Percentiles rank a stretch among this genome's conserved stretches.
Conservation (phyloP, 352 stramenopile genomes). For the Salisapilia sapeloensis region DNA sequence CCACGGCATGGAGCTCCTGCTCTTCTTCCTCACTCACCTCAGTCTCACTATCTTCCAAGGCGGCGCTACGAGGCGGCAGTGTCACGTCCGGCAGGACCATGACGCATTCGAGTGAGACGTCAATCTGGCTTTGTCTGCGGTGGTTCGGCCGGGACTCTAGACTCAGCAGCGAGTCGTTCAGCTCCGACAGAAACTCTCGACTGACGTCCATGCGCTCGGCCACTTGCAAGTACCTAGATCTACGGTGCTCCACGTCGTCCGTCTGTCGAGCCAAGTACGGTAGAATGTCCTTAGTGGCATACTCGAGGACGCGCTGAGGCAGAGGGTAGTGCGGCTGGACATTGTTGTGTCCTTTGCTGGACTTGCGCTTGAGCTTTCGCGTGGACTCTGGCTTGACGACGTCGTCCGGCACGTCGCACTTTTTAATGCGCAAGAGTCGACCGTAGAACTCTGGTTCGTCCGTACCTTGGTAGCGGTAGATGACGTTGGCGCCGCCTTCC, state of each 20-base stretch:
- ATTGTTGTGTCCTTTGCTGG: slow-evolving; percentile 5
- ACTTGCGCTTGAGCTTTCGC: slow-evolving; percentile 1
- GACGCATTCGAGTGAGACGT: slow-evolving; percentile 48
- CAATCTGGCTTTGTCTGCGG: slow-evolving; percentile 49
- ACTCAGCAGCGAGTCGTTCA: slow-evolving; percentile 47
- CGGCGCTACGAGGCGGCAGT: slow-evolving; percentile 16
- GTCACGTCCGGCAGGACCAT: slow-evolving; percentile 73
- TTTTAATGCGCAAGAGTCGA: slow-evolving; percentile 73
- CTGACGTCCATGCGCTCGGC: slow-evolving; percentile 52
- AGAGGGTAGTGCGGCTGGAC: slow-evolving; percentile 48
- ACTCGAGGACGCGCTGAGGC: slow-evolving; percentile 44
- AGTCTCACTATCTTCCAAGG: slow-evolving; percentile 1
- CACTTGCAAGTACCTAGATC: slow-evolving; percentile 58
- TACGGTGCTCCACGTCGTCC: not conserved
- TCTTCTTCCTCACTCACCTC: slow-evolving; percentile 6
- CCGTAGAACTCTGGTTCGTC: slow-evolving; percentile 27
- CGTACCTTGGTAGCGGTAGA: slow-evolving; percentile 45
- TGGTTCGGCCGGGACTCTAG: slow-evolving; percentile 37
- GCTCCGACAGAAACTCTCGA: slow-evolving; percentile 24
- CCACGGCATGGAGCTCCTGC: slow-evolving; percentile 8
- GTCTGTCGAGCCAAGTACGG: slow-evolving; percentile 36
- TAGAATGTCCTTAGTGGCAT: slow-evolving; percentile 59
- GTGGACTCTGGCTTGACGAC: slow-evolving; percentile 3
- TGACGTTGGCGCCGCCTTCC: slow-evolving; percentile 72
- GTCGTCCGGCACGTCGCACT: slow-evolving; percentile 29